Evolutionary conservation across 2,329 filamentous ascomycete genomes (phyloP), one percentile per base, ranked within the genome.

Genomic region (Dendryphion nanum): DNA sequence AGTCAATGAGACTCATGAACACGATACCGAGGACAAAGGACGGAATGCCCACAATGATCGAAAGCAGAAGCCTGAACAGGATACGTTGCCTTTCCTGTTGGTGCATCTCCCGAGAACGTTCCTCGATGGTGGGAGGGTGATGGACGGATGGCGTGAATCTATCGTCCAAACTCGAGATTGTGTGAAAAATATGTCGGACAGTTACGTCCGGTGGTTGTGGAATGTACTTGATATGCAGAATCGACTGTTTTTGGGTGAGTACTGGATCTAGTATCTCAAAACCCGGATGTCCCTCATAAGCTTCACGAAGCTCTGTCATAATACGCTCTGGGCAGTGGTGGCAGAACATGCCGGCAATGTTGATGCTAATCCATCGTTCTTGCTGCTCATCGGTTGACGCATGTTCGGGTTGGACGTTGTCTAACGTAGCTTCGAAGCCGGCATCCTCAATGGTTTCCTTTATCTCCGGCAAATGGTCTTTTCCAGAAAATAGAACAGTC

Each of bases 21-120:
- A 95, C 82, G 37, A 96, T 87, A 3, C 91, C 90, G 26, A 96
- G 81, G 35, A 95, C 62, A 51, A 96, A 90, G 0, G 87, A 88
- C 2, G 91, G 90, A 30, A 96, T 83, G 15, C 85, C 83, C 5
- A 85, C 70, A 18, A 83, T 53, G 18, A 85, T 64, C 1, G 87
- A 84, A 38, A 94, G 73, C 1, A 85, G 57, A 13, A 89, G 75
- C n/a, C 90, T 82, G 42, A 78, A 71, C 0, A 90, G 64, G 12
- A 94, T 77, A 20, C 82, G 76, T 17, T 71, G 76, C 53, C 84
- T 80, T 53, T 95, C 87, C 41, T 77, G 78, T 15, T 74, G 73
- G 44, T 86, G 83, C 58, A 95, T 87, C 26, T 74, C 71, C 46
- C 79, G 80, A 3, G 89, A 87, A 7, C 86, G 79, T 55, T 95